Conservation (phyloP, 352 stramenopile genomes). For the Globisporangium lucens region DNA sequence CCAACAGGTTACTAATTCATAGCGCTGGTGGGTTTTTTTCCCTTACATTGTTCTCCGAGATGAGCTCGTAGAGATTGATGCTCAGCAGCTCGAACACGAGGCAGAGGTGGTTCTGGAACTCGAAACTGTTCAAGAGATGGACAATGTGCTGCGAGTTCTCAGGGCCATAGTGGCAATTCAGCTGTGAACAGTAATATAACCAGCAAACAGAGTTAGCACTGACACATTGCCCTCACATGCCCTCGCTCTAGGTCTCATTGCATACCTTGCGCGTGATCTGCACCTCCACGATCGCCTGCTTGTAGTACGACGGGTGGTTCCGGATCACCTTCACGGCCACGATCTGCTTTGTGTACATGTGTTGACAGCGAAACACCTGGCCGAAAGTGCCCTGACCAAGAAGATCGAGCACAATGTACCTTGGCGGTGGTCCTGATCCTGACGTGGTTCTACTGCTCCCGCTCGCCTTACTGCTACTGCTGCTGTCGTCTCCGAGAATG, state of each 20-base stretch:
- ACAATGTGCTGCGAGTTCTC: slow-evolving; percentile 70
- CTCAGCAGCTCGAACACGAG: slow-evolving; percentile 94
- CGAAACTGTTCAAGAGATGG: slow-evolving; percentile 88
- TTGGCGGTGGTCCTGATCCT: slow-evolving; percentile 1
- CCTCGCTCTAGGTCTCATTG: slow-evolving; percentile 50
- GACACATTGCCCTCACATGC: slow-evolving; percentile 11
- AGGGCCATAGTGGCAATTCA: slow-evolving; percentile 25
- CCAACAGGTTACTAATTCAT: background rate
- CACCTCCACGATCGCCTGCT: slow-evolving; percentile 93
- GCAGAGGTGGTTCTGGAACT: slow-evolving; percentile 91
- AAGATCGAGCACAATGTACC: slow-evolving; percentile 90
- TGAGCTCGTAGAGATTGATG: slow-evolving; percentile 94
- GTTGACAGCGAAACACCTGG: slow-evolving; percentile 45
- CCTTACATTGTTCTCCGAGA: slow-evolving; percentile 85
- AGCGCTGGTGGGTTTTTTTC: background rate
- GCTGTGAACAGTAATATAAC: slow-evolving; percentile 9
- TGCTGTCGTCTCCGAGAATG: slow-evolving; percentile 22
- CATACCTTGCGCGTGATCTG: slow-evolving; percentile 86
- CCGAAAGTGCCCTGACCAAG: slow-evolving; percentile 90
- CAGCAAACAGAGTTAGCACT: background rate
- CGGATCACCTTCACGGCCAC: slow-evolving; percentile 98
- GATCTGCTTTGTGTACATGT: slow-evolving; percentile 58
- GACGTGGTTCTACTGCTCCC: slow-evolving; percentile 9
- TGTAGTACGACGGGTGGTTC: slow-evolving; percentile 91
- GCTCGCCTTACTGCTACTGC: background rate